Evolutionary conservation across 179 eudicot genomes (phyloP), one percentile per base, ranked within the genome.

Genomic region (Nepenthes alata): DNA sequence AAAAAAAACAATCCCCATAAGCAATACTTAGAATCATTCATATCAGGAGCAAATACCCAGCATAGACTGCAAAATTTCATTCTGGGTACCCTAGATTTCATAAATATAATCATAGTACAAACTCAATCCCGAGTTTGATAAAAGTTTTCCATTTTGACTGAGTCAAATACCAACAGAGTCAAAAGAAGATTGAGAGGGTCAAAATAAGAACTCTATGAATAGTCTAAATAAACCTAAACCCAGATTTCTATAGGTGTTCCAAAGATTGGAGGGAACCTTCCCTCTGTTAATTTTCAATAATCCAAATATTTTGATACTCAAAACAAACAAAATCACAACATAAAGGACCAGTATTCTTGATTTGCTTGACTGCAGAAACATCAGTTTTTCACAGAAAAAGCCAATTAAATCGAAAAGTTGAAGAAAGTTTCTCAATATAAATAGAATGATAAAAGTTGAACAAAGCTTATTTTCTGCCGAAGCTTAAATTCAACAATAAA

Each of bases 241-340:
- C 8, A 16, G 41, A 64, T 55, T 60, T 44, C 57, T 63, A 64
- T 54, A 67, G 45, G 66, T 25, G 67, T 49, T 63, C 64, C 70
- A 60, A 61, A 53, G 67, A 69, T 69, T 78, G 59, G 60, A 68
- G 68, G 65, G 67, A 38, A 25, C 54, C 59, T 54, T 48, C 39
- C 63, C 64, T 68, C 60, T 37, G 57, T 38, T 67, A 53, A 7
- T 52, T 53, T 68, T 68, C 76, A 67, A 70, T 56, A 55, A 55
- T 34, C 70, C 44, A 16, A 53, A 50, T 41, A 41, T 11, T 37
- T 25, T 25, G 25, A 60, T 57, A 60, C 35, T 37, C 60, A 70
- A 41, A 64, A 56, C 25, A 25, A 69, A 53, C 45, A 72, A 7
- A 49, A 45, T 37, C 8, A 74, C 37, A 70, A 8, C 56, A 73